Evolutionary conservation across 768 basidiomycete genomes (phyloP), one percentile per base, ranked within the genome.

Genomic region (Podaxis sp.): DNA sequence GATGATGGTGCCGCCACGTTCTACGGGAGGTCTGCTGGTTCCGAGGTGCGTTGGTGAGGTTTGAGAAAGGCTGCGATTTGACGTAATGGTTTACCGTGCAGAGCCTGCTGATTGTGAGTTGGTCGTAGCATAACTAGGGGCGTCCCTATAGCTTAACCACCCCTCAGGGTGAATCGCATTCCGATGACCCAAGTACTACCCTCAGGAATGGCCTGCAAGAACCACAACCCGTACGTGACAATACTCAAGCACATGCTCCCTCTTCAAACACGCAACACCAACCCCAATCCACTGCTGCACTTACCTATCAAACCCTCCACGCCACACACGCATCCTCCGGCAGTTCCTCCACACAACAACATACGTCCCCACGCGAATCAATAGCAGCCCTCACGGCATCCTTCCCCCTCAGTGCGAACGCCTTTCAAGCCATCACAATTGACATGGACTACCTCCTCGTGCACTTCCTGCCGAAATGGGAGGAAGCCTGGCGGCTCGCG

Each of bases 1-100:
- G 85, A 89, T 47, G 87, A 88, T 65, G 88, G 88, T 19, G 86
- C 84, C 3, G 81, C 85, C 2, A 89, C 86, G 2, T 90, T 90
- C 65, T 89, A 87, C 68, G 88, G 88, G 19, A 79, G 85, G n/a
- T 87, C 87, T 53, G 88, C 87, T 33, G 88, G 88, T 7, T 82
- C 84, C 55, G 90, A 91, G 79, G 89, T 89, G 61, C 53, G 85
- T 52, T 60, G 40, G 46, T 24, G 19, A 54, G 36, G 54, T 8
- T 58, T 62, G 54, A 40, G 9, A 54, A 29, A 29, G 51, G 49
- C 54, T 37, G 12, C 52, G 8, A 27, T 60, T 61, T 66, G 53
- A 61, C 58, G 47, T 64, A 64, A 56, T 57, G 62, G 12, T 46
- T 46, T 17, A 11, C 41, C 15, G 29, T 46, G 37, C 64, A 86